phyloP scores from a whole-genome alignment of 306 rosid genomes.

The Gleditsia sinensis region DNA sequence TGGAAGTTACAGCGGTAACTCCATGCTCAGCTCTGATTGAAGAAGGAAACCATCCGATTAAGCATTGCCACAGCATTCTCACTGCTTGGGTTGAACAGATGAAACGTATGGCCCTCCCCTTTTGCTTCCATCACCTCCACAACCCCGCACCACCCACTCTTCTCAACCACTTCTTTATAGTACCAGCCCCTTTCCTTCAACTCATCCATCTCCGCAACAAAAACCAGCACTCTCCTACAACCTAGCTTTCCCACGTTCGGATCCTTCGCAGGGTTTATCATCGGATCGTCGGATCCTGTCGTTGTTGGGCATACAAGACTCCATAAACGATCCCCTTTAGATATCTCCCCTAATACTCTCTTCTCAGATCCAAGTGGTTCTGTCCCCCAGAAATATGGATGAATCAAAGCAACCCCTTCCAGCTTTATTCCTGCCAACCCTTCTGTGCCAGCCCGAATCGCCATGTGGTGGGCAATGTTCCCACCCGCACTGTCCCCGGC shows the following conservation, averaged over 20 bases:
- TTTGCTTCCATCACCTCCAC: slow-evolving; percentile 40
- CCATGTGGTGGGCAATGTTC: slow-evolving; percentile 5
- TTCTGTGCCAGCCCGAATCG: not conserved
- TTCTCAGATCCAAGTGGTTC: slow-evolving; percentile 10
- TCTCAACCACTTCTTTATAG: slow-evolving; percentile 40
- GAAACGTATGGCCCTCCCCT: slow-evolving; percentile 47
- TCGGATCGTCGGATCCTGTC: slow-evolving; percentile 33
- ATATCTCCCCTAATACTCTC: not conserved
- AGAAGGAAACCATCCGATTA: not conserved
- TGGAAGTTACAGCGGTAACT: too few relatives aligned
- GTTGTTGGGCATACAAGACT: not conserved
- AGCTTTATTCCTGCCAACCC: not conserved
- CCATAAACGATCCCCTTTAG: not conserved
- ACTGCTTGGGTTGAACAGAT: slow-evolving; percentile 29
- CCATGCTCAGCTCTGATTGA: too few relatives aligned
- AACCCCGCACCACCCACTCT: slow-evolving; percentile 44
- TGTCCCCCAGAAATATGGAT: slow-evolving; percentile 30
- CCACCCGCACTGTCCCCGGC: slow-evolving; percentile 16
- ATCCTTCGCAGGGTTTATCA: slow-evolving; percentile 36
- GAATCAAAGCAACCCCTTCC: not conserved
- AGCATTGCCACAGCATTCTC: slow-evolving; percentile 14
- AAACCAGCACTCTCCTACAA: slow-evolving; percentile 41
- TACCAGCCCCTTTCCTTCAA: slow-evolving; percentile 39
- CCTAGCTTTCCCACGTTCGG: slow-evolving; percentile 29
- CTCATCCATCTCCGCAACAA: slow-evolving; percentile 45